Evolutionary conservation across 768 basidiomycete genomes (phyloP), one percentile per base, ranked within the genome.

Genomic region (Boletus sp.): DNA sequence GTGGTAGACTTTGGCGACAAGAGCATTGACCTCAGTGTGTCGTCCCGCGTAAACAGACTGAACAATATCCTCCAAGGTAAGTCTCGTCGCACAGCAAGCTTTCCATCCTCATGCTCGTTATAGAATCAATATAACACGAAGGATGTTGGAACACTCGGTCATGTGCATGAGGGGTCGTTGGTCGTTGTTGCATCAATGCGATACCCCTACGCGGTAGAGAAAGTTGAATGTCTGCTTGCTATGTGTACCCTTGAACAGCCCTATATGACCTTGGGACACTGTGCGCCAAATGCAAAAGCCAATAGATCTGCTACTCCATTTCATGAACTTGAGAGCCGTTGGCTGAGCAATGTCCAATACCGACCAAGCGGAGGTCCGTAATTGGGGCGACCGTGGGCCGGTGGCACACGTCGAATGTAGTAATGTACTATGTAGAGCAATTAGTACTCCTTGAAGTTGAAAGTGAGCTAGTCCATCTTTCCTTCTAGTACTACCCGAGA

Each of bases 1-100:
- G 81, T 98, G 58, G 88, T 99, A 48, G 97, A 99, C 77, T 94
- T 99, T 69, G 96, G 94, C 61, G 97, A 98, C 80, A 96, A 96
- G 81, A 94, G 93, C 52, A 90, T 99, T 66, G 97, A 99, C 77
- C 83, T 98, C 57, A 95, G 92, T 65, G 94, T 96, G 54, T 87
- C 86, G 48, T 93, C 92, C 35, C 91, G 92, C 53, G 93, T 98
- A 67, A 96, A 87, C 72, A 96, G 94, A 76, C 84, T 98, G 70
- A 98, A 98, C 82, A 84, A 83, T 63, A 82, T 89, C 67, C 79
- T 98, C 50, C 83, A 89, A 71, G 85, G 94, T 92, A 74, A 62
- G 90, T 78, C 32, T 51, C 8, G 30, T 39, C 32, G 6, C 48
- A 46, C 15, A 17, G 7, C 12, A 40, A 8, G 10, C 12, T 54